Conservation (phyloP, 371 early-diverging fungal genomes). For the Coemansia sp. region DNA sequence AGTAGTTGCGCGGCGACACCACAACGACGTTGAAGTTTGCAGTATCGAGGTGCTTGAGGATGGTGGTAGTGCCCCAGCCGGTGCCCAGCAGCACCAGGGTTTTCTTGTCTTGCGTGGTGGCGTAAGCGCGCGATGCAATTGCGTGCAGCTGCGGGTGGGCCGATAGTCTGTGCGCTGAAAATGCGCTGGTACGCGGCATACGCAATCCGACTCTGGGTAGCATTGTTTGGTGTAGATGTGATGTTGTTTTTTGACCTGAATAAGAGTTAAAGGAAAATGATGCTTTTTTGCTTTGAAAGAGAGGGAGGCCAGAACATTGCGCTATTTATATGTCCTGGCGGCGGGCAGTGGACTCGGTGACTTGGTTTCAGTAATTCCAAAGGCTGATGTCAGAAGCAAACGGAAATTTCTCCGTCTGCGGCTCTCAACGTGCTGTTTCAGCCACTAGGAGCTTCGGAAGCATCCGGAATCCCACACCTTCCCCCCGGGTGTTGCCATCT, state of each 20-base stretch:
- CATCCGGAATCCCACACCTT: constrained; percentile 4
- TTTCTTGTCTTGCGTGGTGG: constrained; percentile 57
- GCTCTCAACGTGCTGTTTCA: neutral
- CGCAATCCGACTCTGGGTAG: neutral
- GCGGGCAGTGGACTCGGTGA: neutral
- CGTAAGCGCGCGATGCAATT: no score
- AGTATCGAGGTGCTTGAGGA: constrained; percentile 75
- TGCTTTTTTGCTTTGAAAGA: neutral
- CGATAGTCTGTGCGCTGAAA: neutral
- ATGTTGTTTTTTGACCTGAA: no score
- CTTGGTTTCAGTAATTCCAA: neutral
- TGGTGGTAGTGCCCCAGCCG: constrained; percentile 85
- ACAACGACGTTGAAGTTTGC: constrained; percentile 78
- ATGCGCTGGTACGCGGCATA: neutral
- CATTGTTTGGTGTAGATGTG: neutral
- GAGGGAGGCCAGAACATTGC: neutral
- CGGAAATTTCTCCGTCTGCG: neutral
- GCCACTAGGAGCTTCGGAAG: constrained; percentile 5
- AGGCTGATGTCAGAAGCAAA: neutral
- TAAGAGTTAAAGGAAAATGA: neutral
- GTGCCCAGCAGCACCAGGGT: constrained; percentile 80
- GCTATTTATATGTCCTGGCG: neutral
- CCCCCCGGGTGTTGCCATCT: neutral
- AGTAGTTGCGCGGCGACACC: constrained; percentile 88
- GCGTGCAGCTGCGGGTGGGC: neutral